phyloP scores from a whole-genome alignment of 495 filamentous ascomycete species.

The Talaromyces borbonicus region DNA sequence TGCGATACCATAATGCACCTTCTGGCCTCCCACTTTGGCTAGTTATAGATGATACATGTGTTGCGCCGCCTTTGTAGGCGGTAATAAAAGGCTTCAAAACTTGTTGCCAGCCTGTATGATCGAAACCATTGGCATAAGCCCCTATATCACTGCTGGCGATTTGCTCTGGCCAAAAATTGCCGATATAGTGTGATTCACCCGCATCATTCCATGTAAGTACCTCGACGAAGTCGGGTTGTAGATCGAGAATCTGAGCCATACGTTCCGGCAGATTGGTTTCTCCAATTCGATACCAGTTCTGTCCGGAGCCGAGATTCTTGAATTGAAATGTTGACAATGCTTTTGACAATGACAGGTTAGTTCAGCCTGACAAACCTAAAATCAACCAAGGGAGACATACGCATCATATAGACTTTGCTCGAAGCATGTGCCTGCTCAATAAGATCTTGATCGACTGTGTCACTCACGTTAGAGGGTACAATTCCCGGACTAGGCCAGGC shows the following conservation, averaged over 20 bases:
- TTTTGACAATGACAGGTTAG: background rate
- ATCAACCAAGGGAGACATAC: conserved; percentile 7
- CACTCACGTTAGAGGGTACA: conserved; percentile 1
- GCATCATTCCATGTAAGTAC: conserved; percentile 32
- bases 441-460: conserved; percentile 15
- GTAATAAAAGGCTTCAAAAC: conserved; percentile 24
- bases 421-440: conserved; percentile 13
- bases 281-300: conserved; percentile 33
- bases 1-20: conserved; percentile 14
- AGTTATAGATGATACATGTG: background rate
- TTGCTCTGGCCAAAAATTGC: conserved; percentile 27
- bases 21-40: background rate
- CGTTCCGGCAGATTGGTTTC: conserved; percentile 27
- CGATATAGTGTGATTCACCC: conserved; percentile 38
- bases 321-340: conserved; percentile 29
- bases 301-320: conserved; percentile 23
- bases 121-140: background rate
- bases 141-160: conserved; percentile 6
- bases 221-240: conserved; percentile 21
- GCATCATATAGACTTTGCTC: conserved; percentile 24
- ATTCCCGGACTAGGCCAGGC: conserved; percentile 17
- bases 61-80: conserved; percentile 24
- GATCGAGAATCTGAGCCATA: conserved; percentile 16
- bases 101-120: conserved; percentile 24
- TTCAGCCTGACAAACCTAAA: background rate